These are phyloP conservation scores for Cercospora sojina DNA, from an alignment of 2,329 filamentous ascomycete genomes.

Conservation along the genomic window DNA sequence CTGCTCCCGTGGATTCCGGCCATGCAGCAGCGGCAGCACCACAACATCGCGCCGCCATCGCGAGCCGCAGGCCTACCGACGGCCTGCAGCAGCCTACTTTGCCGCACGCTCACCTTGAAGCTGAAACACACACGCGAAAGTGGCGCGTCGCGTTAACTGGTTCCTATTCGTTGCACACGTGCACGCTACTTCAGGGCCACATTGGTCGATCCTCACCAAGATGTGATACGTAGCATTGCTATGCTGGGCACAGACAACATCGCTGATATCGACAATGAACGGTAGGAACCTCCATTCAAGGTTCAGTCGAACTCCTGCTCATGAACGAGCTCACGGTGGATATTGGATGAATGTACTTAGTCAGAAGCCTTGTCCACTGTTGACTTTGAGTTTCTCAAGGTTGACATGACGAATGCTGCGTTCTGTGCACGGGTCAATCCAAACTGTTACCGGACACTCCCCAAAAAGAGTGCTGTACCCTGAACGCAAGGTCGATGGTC, in stretches of 20 bases:
- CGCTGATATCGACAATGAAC: background rate
- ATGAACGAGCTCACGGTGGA: background rate
- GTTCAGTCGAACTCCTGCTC: background rate
- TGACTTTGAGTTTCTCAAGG: too few species aligned
- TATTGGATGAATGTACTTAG: background rate
- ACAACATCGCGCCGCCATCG: background rate
- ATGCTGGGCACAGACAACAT: background rate
- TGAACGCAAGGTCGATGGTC: background rate
- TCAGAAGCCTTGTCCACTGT: background rate
- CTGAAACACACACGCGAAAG: slow-evolving; percentile 3
- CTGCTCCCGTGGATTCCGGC: background rate
- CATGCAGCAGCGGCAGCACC: background rate
- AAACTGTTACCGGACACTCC: background rate
- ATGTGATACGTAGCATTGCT: background rate
- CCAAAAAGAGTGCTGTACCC: background rate
- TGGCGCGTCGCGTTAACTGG: background rate
- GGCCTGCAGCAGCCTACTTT: background rate
- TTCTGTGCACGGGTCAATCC: background rate
- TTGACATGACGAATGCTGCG: background rate
- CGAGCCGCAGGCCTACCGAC: background rate
- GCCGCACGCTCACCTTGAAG: background rate
- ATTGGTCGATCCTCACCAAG: background rate
- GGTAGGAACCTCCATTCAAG: background rate
- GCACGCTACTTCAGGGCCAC: background rate
- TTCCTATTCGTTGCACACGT: background rate